Evolutionary conservation across 2,329 filamentous ascomycete species (phyloP).

Genomic region (Diaporthe sp.): DNA sequence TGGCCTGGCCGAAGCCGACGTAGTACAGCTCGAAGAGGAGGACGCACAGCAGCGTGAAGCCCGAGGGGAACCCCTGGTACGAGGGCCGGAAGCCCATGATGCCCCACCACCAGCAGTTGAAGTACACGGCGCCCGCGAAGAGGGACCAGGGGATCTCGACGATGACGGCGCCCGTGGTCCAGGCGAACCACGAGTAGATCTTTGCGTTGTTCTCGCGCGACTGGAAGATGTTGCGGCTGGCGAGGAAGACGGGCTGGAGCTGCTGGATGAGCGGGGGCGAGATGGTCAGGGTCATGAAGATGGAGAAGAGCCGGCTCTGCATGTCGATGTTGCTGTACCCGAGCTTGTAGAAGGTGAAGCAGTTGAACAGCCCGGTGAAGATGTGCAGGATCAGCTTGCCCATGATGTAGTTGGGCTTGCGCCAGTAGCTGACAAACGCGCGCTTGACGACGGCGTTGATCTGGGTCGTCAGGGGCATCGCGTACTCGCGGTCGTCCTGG

Average conservation of each 20-base stretch:
- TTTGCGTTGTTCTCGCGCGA: constrained; percentile 72
- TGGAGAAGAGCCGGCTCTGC: constrained; percentile 69
- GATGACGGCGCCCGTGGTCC: constrained; percentile 66
- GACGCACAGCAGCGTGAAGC: constrained; percentile 67
- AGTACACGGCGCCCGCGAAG: constrained; percentile 62
- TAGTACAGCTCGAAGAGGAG: constrained; percentile 73
- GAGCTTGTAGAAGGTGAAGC: constrained; percentile 73
- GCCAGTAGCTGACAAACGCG: constrained; percentile 74
- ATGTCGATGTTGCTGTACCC: constrained; percentile 64
- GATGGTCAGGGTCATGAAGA: constrained; percentile 76
- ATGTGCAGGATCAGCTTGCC: constrained; percentile 72
- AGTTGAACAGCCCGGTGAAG: constrained; percentile 69
- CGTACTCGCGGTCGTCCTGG: constrained; percentile 71
- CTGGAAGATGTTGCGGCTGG: constrained; percentile 67
- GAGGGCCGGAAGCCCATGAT: constrained; percentile 46
- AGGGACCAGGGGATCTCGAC: constrained; percentile 62
- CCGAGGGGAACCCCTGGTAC: constrained; percentile 61
- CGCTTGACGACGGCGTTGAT: constrained; percentile 67
- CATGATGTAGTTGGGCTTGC: constrained; percentile 72
- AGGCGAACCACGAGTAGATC: constrained; percentile 72
- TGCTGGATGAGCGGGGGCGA: constrained; percentile 70
- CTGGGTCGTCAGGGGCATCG: constrained; percentile 70
- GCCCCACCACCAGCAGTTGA: constrained; percentile 70
- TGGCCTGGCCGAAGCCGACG: constrained; percentile 72
- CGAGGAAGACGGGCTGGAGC: constrained; percentile 70